Percentiles rank a stretch among this genome's conserved stretches.
phyloP scores from a whole-genome alignment of 331 rosid genomes.

The Acacia pycnantha region DNA sequence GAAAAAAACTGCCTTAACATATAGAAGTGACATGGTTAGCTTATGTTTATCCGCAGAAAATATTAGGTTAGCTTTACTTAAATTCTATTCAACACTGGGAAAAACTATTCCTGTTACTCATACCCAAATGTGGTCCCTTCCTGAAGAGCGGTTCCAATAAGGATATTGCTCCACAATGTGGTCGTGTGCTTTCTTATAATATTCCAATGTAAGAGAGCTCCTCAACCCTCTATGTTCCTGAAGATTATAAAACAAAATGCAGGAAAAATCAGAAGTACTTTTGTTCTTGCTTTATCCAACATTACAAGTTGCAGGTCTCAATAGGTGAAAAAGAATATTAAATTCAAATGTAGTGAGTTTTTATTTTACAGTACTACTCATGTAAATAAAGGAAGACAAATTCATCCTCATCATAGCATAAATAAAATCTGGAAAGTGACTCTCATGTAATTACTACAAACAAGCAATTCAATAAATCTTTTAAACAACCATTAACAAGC shows the following conservation, averaged over 20 bases:
- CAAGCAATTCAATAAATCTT: constrained; percentile 2
- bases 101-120: constrained; percentile 28
- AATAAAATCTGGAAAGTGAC: not conserved
- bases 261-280: not conserved
- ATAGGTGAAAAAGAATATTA: constrained; percentile 20
- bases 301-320: not conserved
- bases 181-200: constrained; percentile 64
- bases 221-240: constrained; percentile 91
- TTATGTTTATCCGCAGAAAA: constrained; percentile 10
- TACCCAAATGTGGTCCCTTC: constrained; percentile 98
- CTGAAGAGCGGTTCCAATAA: constrained; percentile 87
- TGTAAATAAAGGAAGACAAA: constrained; percentile 10
- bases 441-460: constrained; percentile 4
- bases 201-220: constrained; percentile 86
- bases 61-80: constrained; percentile 10
- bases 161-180: constrained; percentile 76
- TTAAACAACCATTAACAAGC: constrained; percentile 2
- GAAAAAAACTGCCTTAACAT: constrained; percentile 84
- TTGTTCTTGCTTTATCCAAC: not conserved
- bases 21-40: constrained; percentile 45
- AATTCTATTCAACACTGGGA: not conserved
- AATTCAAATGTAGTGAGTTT: constrained; percentile 3
- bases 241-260: constrained; percentile 24
- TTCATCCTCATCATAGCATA: constrained; percentile 9
- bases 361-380: not conserved